Conservation (phyloP, 192 early-diverging fungal genomes). For the Coemansia biformis region DNA sequence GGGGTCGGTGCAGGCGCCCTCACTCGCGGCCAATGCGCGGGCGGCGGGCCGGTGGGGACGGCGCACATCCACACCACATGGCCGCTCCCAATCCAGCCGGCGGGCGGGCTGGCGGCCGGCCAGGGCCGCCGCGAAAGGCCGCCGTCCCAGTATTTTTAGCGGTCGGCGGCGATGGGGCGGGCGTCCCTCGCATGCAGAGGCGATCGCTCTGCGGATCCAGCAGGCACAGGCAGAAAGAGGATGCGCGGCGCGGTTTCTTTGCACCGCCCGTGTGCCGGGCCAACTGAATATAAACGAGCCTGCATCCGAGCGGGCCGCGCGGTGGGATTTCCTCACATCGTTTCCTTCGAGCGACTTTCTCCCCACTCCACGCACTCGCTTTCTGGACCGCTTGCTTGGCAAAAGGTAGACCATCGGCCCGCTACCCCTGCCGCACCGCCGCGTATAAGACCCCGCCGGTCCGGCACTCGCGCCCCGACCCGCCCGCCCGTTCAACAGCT, state of each 20-base stretch:
- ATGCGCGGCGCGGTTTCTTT: conserved; percentile 14
- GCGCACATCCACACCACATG: too few relatives aligned
- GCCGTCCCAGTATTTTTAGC: too few relatives aligned
- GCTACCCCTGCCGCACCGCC: background rate
- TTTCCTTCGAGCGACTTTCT: conserved; percentile 42
- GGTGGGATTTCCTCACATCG: too few relatives aligned
- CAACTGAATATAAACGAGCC: conserved; percentile 31
- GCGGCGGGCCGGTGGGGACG: too few relatives aligned
- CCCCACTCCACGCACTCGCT: conserved; percentile 9
- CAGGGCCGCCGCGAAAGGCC: too few relatives aligned
- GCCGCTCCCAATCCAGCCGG: too few relatives aligned
- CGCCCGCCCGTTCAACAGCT: background rate
- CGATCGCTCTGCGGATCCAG: conserved; percentile 29
- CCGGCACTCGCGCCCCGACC: conserved; percentile 9
- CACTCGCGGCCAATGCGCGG: too few relatives aligned
- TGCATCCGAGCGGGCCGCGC: too few relatives aligned
- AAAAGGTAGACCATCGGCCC: conserved; percentile 22
- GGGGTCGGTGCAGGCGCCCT: too few relatives aligned
- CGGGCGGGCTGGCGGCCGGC: too few relatives aligned
- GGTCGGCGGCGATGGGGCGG: too few relatives aligned
- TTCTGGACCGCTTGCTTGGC: conserved; percentile 31
- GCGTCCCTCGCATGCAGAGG: too few relatives aligned
- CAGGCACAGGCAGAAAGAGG: conserved; percentile 13
- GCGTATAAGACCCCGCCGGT: conserved; percentile 19
- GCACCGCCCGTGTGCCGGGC: conserved; percentile 12